Evolutionary conservation across 768 basidiomycete genomes (phyloP).

Genomic region (Russula virescens): DNA sequence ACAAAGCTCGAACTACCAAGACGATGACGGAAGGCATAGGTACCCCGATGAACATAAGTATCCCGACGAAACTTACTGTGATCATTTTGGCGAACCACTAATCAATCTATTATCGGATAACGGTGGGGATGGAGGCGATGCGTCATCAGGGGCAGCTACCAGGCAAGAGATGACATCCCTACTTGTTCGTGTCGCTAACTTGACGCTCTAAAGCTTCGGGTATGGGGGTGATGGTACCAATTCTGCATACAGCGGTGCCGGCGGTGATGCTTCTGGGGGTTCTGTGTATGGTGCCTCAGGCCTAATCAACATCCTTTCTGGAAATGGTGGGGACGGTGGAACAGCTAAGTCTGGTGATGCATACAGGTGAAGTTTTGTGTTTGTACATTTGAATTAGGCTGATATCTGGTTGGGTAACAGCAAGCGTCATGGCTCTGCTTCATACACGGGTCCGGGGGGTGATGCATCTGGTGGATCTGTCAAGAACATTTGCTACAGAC

Average conservation of each 20-base stretch:
- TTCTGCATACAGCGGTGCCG: conserved; percentile 9
- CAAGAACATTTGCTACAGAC: conserved; percentile 5
- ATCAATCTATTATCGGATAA: conserved; percentile 33
- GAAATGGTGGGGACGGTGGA: conserved; percentile 28
- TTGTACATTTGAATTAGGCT: background rate
- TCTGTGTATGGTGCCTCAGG: conserved; percentile 16
- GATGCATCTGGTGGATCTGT: conserved; percentile 18
- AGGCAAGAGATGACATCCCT: conserved; percentile 3
- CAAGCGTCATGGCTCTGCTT: background rate
- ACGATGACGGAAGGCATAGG: background rate
- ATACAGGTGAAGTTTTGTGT: conserved; percentile 2
- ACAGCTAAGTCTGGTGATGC: conserved; percentile 11
- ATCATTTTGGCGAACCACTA: conserved; percentile 15
- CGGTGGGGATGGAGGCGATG: conserved; percentile 27
- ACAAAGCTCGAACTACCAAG: background rate
- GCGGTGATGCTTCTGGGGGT: conserved; percentile 21
- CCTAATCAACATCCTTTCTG: conserved; percentile 31
- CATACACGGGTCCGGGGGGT: conserved; percentile 15
- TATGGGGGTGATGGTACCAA: background rate
- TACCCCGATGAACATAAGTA: background rate
- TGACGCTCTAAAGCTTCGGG: background rate
- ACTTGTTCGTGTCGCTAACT: background rate
- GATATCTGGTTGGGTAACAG: background rate
- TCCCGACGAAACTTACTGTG: background rate
- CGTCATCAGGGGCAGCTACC: conserved; percentile 24